Conservation (phyloP, 2,329 filamentous ascomycete genomes). For the Fusarium vanettenii region DNA sequence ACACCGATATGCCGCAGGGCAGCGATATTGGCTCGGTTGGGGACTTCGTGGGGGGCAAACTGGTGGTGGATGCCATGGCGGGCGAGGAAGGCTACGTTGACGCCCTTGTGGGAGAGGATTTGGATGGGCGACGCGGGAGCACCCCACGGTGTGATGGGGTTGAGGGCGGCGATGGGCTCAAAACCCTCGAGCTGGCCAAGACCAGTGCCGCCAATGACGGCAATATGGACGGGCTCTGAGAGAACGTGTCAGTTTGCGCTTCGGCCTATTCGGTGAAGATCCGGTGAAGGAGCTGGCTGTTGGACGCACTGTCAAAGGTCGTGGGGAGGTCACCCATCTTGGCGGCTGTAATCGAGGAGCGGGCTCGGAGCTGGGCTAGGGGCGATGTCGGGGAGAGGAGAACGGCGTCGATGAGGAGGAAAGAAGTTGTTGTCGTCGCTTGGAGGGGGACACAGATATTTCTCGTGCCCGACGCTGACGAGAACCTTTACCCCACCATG, state of each 20-base stretch:
- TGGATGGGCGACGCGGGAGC: conserved; percentile 79
- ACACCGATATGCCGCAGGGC: conserved; percentile 93
- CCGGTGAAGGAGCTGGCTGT: not conserved
- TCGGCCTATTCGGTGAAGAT: not conserved
- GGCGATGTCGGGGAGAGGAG: not conserved
- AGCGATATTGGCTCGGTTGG: conserved; percentile 95
- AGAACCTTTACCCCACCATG: conserved; percentile 43
- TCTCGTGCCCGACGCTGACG: conserved; percentile 18
- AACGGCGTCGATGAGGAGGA: conserved; percentile 4
- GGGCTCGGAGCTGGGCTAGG: not conserved
- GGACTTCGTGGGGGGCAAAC: conserved; percentile 93
- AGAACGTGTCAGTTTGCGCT: conserved; percentile 26
- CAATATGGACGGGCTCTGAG: conserved; percentile 80
- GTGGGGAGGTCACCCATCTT: conserved; percentile 66
- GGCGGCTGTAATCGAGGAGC: conserved; percentile 6
- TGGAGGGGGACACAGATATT: conserved; percentile 10
- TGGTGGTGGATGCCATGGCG: conserved; percentile 92
- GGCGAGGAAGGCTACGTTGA: conserved; percentile 90
- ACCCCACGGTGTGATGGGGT: conserved; percentile 89
- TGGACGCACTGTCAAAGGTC: conserved; percentile 67
- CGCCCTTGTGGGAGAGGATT: conserved; percentile 87
- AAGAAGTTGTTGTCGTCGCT: conserved; percentile 12
- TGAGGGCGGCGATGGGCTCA: conserved; percentile 82
- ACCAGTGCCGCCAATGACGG: conserved; percentile 93
- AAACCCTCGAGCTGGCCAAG: conserved; percentile 89